Conservation (phyloP, 208 protist species). For the Sergeia podlipaevii region DNA sequence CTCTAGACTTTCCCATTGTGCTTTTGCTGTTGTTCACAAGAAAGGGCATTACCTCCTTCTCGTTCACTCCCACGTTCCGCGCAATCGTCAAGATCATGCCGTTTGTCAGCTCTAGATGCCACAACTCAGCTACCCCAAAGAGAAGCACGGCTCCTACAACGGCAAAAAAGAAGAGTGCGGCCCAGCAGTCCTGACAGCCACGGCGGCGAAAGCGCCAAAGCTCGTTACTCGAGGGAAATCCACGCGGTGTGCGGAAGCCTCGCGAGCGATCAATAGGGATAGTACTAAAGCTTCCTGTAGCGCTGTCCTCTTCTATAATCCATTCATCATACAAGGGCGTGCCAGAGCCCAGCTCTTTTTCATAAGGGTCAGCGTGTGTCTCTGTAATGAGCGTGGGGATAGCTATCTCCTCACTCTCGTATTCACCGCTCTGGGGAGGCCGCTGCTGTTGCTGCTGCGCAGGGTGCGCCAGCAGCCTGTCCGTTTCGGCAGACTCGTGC, state of each 20-base stretch:
- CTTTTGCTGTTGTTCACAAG: too few relatives aligned
- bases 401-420: too few relatives aligned
- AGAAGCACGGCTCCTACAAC: conserved; percentile 25
- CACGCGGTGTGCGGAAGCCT: conserved; percentile 3
- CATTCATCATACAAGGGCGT: conserved; percentile 33
- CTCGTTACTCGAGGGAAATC: conserved; percentile 34
- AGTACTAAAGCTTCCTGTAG: too few relatives aligned
- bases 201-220: conserved; percentile 56
- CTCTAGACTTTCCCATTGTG: too few relatives aligned
- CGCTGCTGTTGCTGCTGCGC: too few relatives aligned
- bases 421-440: too few relatives aligned
- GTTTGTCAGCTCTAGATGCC: conserved; percentile 28
- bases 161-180: conserved; percentile 34
- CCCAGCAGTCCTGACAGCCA: conserved; percentile 60
- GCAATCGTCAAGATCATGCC: conserved; percentile 13
- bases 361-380: conserved; percentile 38
- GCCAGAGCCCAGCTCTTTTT: conserved; percentile 25
- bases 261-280: too few relatives aligned
- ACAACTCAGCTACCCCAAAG: conserved; percentile 30
- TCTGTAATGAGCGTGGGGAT: conserved; percentile 13
- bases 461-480: too few relatives aligned
- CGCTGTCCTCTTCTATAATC: conserved; percentile 36
- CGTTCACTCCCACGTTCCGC: neutral
- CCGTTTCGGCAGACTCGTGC: too few relatives aligned
- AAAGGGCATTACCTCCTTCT: too few relatives aligned